Evolutionary conservation across 2,329 filamentous ascomycete genomes (phyloP).

Genomic region (Cadophora luteo-olivacea): DNA sequence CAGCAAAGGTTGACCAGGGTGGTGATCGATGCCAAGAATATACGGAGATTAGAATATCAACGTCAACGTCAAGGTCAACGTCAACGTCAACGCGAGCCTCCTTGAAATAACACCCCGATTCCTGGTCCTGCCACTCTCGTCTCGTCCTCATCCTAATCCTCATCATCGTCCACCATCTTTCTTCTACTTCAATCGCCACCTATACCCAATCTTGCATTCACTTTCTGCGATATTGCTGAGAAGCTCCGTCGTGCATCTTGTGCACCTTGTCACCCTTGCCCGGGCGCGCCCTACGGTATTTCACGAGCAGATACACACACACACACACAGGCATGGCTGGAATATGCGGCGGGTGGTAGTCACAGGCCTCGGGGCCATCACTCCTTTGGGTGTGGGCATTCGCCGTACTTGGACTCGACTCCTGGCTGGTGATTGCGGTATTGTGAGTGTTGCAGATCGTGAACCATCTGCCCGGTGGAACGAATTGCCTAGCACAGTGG

Average conservation of each 20-base stretch:
- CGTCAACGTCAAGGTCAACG: too few relatives aligned
- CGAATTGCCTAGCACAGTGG: slow-evolving; percentile 82
- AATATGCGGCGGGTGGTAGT: slow-evolving; percentile 74
- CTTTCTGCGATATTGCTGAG: neutral
- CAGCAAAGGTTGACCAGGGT: too few relatives aligned
- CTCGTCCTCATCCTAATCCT: too few relatives aligned
- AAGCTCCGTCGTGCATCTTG: neutral
- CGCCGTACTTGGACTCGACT: slow-evolving; percentile 82
- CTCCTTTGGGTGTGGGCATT: slow-evolving; percentile 82
- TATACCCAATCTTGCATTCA: neutral
- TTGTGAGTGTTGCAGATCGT: slow-evolving; percentile 73
- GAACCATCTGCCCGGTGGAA: slow-evolving; percentile 59
- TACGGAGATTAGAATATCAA: too few relatives aligned
- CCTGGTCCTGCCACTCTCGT: too few relatives aligned
- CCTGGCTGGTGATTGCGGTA: slow-evolving; percentile 78
- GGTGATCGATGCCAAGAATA: too few relatives aligned
- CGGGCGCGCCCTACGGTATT: neutral
- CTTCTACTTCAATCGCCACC: too few relatives aligned
- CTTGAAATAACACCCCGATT: too few relatives aligned
- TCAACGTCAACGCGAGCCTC: too few relatives aligned
- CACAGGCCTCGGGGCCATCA: slow-evolving; percentile 82
- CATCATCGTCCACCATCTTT: too few relatives aligned
- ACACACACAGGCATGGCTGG: slow-evolving; percentile 37
- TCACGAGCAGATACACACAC: neutral
- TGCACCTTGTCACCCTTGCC: neutral